Percentiles rank a stretch among this genome's conserved stretches.
Conservation (phyloP, 2,329 filamentous ascomycete species). For the Claviceps sp. region DNA sequence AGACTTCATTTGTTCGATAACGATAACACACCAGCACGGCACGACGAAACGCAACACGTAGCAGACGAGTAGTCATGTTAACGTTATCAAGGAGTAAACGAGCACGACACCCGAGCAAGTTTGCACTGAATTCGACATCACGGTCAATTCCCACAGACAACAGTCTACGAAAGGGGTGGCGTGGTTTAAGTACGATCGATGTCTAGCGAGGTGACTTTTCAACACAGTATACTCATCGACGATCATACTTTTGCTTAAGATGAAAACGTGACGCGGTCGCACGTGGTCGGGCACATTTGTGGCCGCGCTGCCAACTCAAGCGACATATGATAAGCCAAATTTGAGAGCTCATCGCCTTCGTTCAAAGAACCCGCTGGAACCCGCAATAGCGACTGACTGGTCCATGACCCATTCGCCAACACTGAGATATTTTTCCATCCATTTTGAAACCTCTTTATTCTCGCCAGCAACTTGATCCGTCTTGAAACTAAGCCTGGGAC, state of each 20-base stretch:
- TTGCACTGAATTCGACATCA: not conserved
- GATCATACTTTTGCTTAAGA: not conserved
- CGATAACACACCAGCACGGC: not conserved
- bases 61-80: too few species aligned
- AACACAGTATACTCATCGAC: not conserved
- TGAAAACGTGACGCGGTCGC: not conserved
- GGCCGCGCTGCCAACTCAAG: not conserved
- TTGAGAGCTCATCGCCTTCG: conserved; percentile 52
- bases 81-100: too few species aligned
- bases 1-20: too few species aligned
- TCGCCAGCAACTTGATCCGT: conserved; percentile 69
- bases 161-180: not conserved
- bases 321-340: not conserved
- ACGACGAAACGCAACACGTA: not conserved
- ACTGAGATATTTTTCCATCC: conserved; percentile 87
- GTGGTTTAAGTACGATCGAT: not conserved
- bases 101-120: not conserved
- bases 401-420: conserved; percentile 98
- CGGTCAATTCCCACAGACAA: not conserved
- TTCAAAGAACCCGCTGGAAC: conserved; percentile 82
- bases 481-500: conserved; percentile 63
- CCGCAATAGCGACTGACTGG: conserved; percentile 83
- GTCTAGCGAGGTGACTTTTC: not conserved
- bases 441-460: conserved; percentile 70
- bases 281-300: not conserved